Evolutionary conservation across 208 protist species (phyloP), one percentile per base, ranked within the genome.

Genomic region (Strigomonas galati): DNA sequence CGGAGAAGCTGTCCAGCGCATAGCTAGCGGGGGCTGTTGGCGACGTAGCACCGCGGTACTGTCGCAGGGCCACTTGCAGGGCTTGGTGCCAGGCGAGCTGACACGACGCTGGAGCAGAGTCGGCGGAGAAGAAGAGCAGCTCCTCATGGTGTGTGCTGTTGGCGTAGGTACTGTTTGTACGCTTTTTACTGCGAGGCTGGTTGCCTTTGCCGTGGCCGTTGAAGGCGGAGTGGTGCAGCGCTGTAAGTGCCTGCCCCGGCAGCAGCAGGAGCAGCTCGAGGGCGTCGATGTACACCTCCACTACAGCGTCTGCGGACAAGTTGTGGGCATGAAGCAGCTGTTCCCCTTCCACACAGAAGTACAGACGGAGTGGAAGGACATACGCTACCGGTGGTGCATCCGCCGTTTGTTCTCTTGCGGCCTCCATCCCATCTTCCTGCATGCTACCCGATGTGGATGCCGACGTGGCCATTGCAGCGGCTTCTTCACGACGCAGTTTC

Each of bases 61-160:
- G 51, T 28, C 2, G 15, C 51, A 55, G n/a, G 6, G 17, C n/a
- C 2, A 9, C 2, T 1, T 17, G 51, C 51, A 26, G 59, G 21
- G 30, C 43, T 35, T 67, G 65, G 60, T 60, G 66, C 60, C 58
- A 72, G 26, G 48, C 48, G 2, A 14, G 48, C 48, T 28, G 21
- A 14, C 21, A 28, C 21, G 21, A 27, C 48, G 21, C 21, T 4
- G 21, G 48, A 2, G 15, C 48, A 3, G 48, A 4, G 21, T 10
- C 48, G 21, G 48, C 48, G 21, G 48, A 9, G 48, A 28, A 23
- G 48, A 12, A 19, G 40, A 19, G 40, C 14, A 19, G 15, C 12
- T 46, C 40, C 9, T 46, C 40, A 1, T 15, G 12, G 14, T 46
- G 3, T 4, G 12, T n/a, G 5, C 14, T 46, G 40, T 46, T 46